These are phyloP conservation scores for Pseudogymnoascus sp. DNA, from an alignment of 2,329 filamentous ascomycete species.

Conservation along the genomic window DNA sequence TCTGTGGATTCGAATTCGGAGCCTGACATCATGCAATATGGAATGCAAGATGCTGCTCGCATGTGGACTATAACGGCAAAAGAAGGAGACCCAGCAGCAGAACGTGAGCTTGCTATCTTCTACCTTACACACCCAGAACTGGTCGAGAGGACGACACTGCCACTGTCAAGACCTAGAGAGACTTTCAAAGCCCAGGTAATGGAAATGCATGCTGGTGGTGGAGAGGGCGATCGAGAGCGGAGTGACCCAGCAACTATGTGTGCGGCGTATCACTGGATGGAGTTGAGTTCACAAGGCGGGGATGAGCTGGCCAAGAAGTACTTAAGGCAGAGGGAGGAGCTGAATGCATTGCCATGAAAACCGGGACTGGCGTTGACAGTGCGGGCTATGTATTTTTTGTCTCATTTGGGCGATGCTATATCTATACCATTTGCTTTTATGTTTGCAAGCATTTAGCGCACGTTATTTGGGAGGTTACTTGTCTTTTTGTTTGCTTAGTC, in stretches of 20 bases:
- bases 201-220: slow-evolving; percentile 50
- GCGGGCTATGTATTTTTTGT: background rate
- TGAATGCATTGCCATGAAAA: slow-evolving; percentile 25
- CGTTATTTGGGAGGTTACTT: slow-evolving; percentile 6
- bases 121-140: slow-evolving; percentile 89
- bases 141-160: slow-evolving; percentile 69
- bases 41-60: slow-evolving; percentile 69
- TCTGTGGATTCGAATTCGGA: slow-evolving; percentile 11
- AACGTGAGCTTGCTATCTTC: slow-evolving; percentile 86
- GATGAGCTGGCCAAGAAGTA: slow-evolving; percentile 78
- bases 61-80: slow-evolving; percentile 93
- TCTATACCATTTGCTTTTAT: slow-evolving; percentile 6
- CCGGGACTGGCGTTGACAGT: slow-evolving; percentile 4
- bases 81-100: slow-evolving; percentile 79
- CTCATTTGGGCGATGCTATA: slow-evolving; percentile 2
- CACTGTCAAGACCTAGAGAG: slow-evolving; percentile 74
- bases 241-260: slow-evolving; percentile 87
- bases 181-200: slow-evolving; percentile 87
- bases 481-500: background rate
- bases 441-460: slow-evolving; percentile 10
- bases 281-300: slow-evolving; percentile 74
- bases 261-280: slow-evolving; percentile 96
- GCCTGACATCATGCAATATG: slow-evolving; percentile 49
- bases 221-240: slow-evolving; percentile 50
- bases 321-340: slow-evolving; percentile 51